Evolutionary conservation across 2,329 filamentous ascomycete genomes (phyloP).

Genomic region (Leptographium lundbergii): DNA sequence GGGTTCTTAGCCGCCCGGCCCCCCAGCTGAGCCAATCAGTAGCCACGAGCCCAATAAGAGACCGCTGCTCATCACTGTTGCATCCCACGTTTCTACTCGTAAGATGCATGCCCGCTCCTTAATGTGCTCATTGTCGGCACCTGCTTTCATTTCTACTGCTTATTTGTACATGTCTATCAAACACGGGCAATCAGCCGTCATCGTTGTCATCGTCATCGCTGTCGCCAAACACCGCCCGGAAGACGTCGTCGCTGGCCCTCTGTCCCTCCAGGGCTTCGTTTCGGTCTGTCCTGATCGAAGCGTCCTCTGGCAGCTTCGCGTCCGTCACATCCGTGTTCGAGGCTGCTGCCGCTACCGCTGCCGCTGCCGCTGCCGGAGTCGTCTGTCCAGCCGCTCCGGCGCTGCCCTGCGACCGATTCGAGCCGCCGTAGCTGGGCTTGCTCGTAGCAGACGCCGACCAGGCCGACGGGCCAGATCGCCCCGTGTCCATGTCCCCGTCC

Average conservation of each 20-base stretch:
- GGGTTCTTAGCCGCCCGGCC: neutral
- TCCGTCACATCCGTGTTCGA: neutral
- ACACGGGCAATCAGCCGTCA: neutral
- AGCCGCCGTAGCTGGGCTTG: neutral
- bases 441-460: neutral
- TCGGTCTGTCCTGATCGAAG: constrained; percentile 52
- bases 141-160: neutral
- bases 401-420: neutral
- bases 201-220: constrained; percentile 51
- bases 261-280: constrained; percentile 69
- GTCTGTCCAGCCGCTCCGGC: neutral
- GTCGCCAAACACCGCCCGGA: constrained; percentile 88
- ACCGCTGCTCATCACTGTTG: neutral
- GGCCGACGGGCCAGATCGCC: neutral
- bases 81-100: neutral
- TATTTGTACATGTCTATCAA: neutral
- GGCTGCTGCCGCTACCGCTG: neutral
- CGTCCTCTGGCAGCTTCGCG: neutral
- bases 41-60: neutral
- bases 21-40: neutral
- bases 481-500: constrained; percentile 13
- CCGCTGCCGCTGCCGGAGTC: neutral
- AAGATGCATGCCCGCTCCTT: neutral
- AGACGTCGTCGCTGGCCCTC: constrained; percentile 67
- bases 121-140: neutral